Conservation (phyloP, 2,329 filamentous ascomycete genomes). For the Clarireedia homoeocarpa region DNA sequence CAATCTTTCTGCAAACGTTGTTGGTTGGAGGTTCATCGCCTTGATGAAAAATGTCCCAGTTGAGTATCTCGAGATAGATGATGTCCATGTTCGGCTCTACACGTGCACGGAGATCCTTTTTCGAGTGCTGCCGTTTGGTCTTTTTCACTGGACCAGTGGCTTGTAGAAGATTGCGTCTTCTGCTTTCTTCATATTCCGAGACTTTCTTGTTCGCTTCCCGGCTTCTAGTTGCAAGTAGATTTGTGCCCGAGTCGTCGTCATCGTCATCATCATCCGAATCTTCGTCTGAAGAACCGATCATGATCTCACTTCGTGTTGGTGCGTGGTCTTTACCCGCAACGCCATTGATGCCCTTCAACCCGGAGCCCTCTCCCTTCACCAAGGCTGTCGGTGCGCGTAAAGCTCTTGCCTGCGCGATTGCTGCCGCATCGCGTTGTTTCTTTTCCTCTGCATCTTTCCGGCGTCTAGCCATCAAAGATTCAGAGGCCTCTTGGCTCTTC, state of each 20-base stretch:
- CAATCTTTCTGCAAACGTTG: conserved; percentile 66
- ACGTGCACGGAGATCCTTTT: conserved; percentile 90
- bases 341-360: conserved; percentile 61
- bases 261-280: conserved; percentile 71
- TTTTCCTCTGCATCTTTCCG: conserved; percentile 68
- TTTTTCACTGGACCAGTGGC: conserved; percentile 72
- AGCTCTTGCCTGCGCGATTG: conserved; percentile 62
- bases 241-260: conserved; percentile 33
- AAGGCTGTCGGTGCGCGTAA: conserved; percentile 43
- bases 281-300: conserved; percentile 69
- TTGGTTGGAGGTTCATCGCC: conserved; percentile 78
- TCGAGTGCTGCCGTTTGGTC: conserved; percentile 67
- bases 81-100: conserved; percentile 81
- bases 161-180: conserved; percentile 43
- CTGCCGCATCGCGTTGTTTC: conserved; percentile 62
- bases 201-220: conserved; percentile 30
- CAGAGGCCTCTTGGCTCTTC: conserved; percentile 24
- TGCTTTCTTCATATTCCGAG: conserved; percentile 38
- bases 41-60: conserved; percentile 91
- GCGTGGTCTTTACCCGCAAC: conserved; percentile 73
- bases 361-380: conserved; percentile 71
- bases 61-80: conserved; percentile 77
- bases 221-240: conserved; percentile 38
- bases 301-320: conserved; percentile 71
- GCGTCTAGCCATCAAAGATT: conserved; percentile 64